phyloP scores from a whole-genome alignment of 2,329 filamentous ascomycete genomes.

The Arthrinium phaeospermum region DNA sequence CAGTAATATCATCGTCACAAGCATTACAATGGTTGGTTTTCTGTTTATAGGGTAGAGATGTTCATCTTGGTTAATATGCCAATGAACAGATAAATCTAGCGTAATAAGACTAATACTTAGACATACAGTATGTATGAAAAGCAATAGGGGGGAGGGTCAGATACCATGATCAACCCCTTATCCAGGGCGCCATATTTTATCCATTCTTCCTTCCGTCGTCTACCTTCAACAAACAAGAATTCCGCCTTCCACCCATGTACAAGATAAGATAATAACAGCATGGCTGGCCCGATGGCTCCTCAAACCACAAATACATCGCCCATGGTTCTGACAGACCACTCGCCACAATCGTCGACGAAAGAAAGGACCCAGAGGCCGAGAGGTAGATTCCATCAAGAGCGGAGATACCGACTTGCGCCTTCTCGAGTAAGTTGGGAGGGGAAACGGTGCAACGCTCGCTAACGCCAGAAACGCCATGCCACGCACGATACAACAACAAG shows the following conservation, averaged over 20 bases:
- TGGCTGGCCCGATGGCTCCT: not conserved
- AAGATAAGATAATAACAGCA: not conserved
- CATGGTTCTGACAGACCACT: not conserved
- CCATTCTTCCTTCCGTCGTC: not conserved
- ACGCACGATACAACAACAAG: conserved; percentile 8
- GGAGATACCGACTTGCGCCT: not conserved
- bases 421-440: not conserved
- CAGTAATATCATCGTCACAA: not conserved
- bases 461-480: conserved; percentile 20
- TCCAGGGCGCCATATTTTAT: not conserved
- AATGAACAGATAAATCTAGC: not conserved
- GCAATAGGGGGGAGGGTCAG: not conserved
- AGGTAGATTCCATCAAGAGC: not conserved
- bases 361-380: not conserved
- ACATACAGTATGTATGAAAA: not conserved
- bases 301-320: not conserved
- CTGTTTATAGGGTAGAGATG: not conserved
- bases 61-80: not conserved
- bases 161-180: not conserved
- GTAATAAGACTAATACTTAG: not conserved
- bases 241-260: not conserved
- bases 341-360: not conserved
- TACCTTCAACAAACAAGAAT: not conserved
- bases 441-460: conserved; percentile 2
- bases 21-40: not conserved